Conservation (phyloP, 2,329 filamentous ascomycete genomes). For the Ophiostoma ulmi region DNA sequence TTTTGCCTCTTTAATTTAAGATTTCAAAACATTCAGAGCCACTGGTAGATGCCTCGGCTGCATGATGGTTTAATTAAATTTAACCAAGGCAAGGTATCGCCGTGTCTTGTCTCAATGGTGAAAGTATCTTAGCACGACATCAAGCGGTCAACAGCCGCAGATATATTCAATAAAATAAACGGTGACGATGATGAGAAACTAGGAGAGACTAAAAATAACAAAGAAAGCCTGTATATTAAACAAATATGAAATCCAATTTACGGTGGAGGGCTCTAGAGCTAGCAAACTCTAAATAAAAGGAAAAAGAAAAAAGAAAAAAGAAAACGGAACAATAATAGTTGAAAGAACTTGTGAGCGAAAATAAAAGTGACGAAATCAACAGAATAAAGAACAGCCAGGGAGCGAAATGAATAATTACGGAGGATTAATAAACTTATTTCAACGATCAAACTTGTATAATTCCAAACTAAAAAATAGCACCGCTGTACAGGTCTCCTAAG, state of each 20-base stretch:
- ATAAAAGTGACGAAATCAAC: not conserved
- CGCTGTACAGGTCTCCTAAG: not conserved
- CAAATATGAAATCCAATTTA: not conserved
- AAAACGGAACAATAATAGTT: not conserved
- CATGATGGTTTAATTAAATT: not conserved
- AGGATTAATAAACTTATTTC: not conserved
- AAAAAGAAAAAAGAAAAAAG: not conserved
- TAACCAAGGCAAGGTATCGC: constrained; percentile 3
- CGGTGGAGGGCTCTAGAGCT: not conserved
- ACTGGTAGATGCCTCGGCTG: not conserved
- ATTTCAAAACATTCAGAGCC: not conserved
- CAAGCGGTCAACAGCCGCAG: not conserved
- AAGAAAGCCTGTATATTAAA: not conserved
- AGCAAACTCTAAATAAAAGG: not conserved
- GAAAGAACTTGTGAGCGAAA: too few relatives aligned
- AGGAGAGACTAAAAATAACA: not conserved
- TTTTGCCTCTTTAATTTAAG: not conserved
- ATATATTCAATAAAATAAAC: not conserved
- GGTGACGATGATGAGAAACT: not conserved
- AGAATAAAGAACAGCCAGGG: not conserved
- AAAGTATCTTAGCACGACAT: not conserved
- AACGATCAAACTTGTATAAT: not conserved
- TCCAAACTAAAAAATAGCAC: not conserved
- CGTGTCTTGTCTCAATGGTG: constrained; percentile 6
- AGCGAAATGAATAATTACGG: not conserved